Percentiles rank a stretch among this genome's conserved stretches.
Evolutionary conservation across 495 filamentous ascomycete species (phyloP).

Genomic region (Bacidia gigantensis): DNA sequence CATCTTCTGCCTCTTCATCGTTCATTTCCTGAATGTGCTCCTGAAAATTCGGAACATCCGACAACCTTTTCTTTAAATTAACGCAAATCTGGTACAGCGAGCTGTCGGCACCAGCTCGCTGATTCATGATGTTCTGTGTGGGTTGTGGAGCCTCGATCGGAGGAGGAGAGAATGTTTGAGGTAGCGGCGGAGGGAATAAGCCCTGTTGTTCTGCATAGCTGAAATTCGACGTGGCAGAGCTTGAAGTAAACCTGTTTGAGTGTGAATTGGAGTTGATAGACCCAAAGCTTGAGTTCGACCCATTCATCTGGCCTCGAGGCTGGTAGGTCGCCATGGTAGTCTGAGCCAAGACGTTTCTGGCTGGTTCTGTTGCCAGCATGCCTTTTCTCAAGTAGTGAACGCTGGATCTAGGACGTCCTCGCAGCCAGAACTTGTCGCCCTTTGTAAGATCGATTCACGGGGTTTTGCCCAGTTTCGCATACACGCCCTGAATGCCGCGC

Average conservation of each 20-base stretch:
- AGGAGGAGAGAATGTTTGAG: conserved; percentile 9
- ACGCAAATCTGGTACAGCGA: conserved; percentile 94
- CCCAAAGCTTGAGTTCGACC: conserved; percentile 8
- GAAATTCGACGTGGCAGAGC: conserved; percentile 5
- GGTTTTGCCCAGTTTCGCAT: too few species aligned
- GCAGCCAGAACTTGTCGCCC: background rate
- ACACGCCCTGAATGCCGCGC: too few species aligned
- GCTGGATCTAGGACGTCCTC: background rate
- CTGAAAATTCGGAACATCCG: conserved; percentile 72
- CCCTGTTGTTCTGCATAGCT: conserved; percentile 8
- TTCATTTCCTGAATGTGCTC: conserved; percentile 50
- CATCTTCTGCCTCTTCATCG: conserved; percentile 41
- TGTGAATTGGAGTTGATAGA: conserved; percentile 8
- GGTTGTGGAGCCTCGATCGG: conserved; percentile 4
- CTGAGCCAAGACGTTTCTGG: conserved; percentile 10
- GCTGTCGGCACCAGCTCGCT: conserved; percentile 69
- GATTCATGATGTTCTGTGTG: conserved; percentile 82
- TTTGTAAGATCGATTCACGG: too few species aligned
- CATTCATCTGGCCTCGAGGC: conserved; percentile 16
- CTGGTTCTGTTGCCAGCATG: conserved; percentile 18
- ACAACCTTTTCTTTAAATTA: conserved; percentile 62
- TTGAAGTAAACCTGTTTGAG: conserved; percentile 2
- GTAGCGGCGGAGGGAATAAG: conserved; percentile 13
- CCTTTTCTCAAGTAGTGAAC: background rate
- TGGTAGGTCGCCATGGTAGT: conserved; percentile 18